Evolutionary conservation across 1,284 basidiomycete genomes (phyloP), one percentile per base, ranked within the genome.

Genomic region (Microstroma glucosiphilum): DNA sequence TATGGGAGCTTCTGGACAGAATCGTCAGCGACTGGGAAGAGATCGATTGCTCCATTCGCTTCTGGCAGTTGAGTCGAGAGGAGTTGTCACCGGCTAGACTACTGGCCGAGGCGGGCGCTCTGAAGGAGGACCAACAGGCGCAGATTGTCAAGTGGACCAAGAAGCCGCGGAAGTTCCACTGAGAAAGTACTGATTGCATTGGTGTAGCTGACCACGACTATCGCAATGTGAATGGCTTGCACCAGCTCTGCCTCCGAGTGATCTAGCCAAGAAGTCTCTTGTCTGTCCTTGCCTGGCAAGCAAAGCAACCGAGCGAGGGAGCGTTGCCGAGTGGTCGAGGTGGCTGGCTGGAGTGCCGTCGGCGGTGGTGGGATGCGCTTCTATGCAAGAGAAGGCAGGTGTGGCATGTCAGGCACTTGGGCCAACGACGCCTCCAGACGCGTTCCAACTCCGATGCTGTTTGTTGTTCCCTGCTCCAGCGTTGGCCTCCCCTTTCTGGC

Each of bases 21-120:
- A 64, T 64, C 7, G 75, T 79, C 7, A 61, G 61, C 19, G 61
- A 56, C 15, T 79, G 73, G 37, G 77, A 79, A 58, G 54, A 73
- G 57, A 69, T 78, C 40, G 77, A 79, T 54, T 77, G 76, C 58
- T 78, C 73, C 11, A 72, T 75, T 25, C 64, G 76, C 4, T 79
- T 78, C 57, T 79, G 76, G 77, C 71, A 72, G 55, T 63, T 78
- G 13, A 57, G 58, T 23, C 67, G 66, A 56, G 63, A 56, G 40
- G 69, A 71, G 53, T 70, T 72, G 25, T 17, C 30, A 19, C 57
- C 59, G 2, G 77, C 75, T 26, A 58, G 70, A 9, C 26, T 55
- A 26, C 65, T 78, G 49, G 75, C 77, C 3, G 63, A 72, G 46
- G 56, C 64, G 26, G 77, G 77, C 1, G 75, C 75, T 19, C 49